A percentile compares a stretch with the other conserved stretches of the same genome.
Conservation (phyloP, 2,329 filamentous ascomycete species). For the Emmonsiellopsis sp. region DNA sequence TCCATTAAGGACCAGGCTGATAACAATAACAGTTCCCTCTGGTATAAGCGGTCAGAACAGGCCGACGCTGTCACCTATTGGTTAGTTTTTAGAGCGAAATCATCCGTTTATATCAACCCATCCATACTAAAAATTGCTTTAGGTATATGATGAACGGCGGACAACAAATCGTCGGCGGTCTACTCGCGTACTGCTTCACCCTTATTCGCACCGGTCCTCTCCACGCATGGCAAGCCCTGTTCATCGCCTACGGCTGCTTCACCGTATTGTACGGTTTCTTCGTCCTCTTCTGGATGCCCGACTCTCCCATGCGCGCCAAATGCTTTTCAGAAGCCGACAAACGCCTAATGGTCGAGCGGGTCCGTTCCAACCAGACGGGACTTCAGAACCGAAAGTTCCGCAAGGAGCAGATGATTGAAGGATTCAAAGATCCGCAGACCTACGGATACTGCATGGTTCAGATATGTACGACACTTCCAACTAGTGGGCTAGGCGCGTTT, state of each 20-base stretch:
- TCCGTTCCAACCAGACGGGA: conserved; percentile 53
- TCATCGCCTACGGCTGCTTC: conserved; percentile 56
- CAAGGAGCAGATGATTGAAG: conserved; percentile 46
- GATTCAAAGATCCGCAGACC: conserved; percentile 56
- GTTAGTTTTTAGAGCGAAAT: conserved; percentile 28
- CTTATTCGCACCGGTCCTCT: conserved; percentile 46
- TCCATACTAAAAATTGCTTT: conserved; percentile 5
- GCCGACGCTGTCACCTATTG: conserved; percentile 59
- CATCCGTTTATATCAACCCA: not conserved
- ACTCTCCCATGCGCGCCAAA: conserved; percentile 62
- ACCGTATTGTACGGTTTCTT: conserved; percentile 58
- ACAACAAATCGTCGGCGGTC: conserved; percentile 63
- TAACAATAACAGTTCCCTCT: conserved; percentile 22
- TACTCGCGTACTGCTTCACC: conserved; percentile 51
- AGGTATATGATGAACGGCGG: conserved; percentile 67
- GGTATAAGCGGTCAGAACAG: conserved; percentile 64
- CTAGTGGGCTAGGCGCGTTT: conserved; percentile 63
- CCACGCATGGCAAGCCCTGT: conserved; percentile 60
- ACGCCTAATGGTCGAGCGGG: conserved; percentile 52
- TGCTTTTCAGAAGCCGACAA: conserved; percentile 61
- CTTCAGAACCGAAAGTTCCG: conserved; percentile 50
- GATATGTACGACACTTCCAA: conserved; percentile 64
- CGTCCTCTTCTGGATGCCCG: conserved; percentile 56
- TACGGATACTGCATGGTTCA: conserved; percentile 58
- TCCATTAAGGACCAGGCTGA: not conserved